Base-by-base conservation (phyloP, 106 monocot genomes). In the Acorus gramineus region DNA sequence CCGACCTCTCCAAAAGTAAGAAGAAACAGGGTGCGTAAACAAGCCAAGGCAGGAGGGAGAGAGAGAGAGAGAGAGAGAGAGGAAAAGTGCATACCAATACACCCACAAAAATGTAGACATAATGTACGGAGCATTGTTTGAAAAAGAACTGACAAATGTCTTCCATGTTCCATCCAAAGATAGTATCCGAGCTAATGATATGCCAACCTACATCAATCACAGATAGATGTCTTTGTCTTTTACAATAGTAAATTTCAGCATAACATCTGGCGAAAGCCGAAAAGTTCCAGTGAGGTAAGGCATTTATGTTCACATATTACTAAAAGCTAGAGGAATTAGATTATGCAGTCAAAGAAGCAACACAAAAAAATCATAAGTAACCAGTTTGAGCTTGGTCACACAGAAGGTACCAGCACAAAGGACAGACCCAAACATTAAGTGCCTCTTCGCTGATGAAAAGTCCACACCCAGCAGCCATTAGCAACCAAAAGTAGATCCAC, bases 401-500 rank as follows among this genome's bases (percentile, higher is more conserved):
- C 50, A 74, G 64, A 81, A 82, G 92, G 77, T 92, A 87, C 84
- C 79, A 65, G 78, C 82, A 70, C 51, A 87, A 64, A 80, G 74
- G 73, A 92, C 92, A 81, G 78, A 92, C 92, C 92, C 92, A 92
- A 81, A 92, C 68, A 76, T 92, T 92, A 71, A 92, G 73, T 67
- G 92, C 92, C 68, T 92, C 92, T 68, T 92, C 92, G 66, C 92
- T 92, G 53, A 92, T 78, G 60, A 84, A 85, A 43, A 92, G 76
- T 69, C 92, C 92, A 73, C 76, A 87, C 71, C 84, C 92, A 77
- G 92, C 92, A 73, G 92, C 87, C 87, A 92, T 92, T 11, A 92
- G 82, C 77, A 92, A 82, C 92, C 87, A 92, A 82, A 92, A 92
- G 70, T 92, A 92, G 68, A 92, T 69, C 92, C 87, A 92, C 69